Evolutionary conservation across 2,329 filamentous ascomycete genomes (phyloP).

Genomic region (Didymella exigua): DNA sequence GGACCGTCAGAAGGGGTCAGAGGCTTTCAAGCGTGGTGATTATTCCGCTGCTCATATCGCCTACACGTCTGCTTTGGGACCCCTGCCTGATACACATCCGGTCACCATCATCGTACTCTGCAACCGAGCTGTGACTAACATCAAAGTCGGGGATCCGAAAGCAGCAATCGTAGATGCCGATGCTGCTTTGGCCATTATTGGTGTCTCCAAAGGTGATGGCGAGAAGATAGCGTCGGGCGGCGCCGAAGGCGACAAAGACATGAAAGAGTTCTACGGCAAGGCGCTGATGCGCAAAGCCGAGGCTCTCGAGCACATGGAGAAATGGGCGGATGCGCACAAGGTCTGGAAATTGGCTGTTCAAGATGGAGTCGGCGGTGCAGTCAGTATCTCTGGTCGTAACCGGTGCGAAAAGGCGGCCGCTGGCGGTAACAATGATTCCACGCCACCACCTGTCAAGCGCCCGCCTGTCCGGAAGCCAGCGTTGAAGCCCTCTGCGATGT

Average conservation of each 20-base stretch:
- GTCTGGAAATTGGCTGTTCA: conserved; percentile 86
- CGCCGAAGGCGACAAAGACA: conserved; percentile 70
- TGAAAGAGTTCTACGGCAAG: conserved; percentile 93
- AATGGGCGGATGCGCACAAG: conserved; percentile 80
- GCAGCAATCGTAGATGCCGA: conserved; percentile 85
- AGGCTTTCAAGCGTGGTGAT: conserved; percentile 92
- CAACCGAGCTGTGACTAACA: conserved; percentile 85
- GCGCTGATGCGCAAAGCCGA: conserved; percentile 94
- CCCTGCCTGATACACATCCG: conserved; percentile 79
- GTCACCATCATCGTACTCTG: conserved; percentile 86
- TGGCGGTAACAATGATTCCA: conserved; percentile 26
- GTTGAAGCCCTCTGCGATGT: conserved; percentile 50
- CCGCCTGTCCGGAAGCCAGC: conserved; percentile 36
- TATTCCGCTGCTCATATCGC: conserved; percentile 83
- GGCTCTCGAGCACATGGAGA: conserved; percentile 92
- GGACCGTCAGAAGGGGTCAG: conserved; percentile 79
- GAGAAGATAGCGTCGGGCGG: conserved; percentile 75
- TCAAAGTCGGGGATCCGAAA: conserved; percentile 93
- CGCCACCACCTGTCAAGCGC: conserved; percentile 29
- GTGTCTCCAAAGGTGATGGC: conserved; percentile 74
- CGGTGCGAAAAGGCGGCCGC: conserved; percentile 85
- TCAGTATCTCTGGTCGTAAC: conserved; percentile 82
- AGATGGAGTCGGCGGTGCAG: conserved; percentile 81
- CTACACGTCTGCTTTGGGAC: conserved; percentile 77
- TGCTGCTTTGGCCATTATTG: conserved; percentile 78